phyloP scores from a whole-genome alignment of 2,329 filamentous ascomycete genomes.

The Fusarium mexicanum region DNA sequence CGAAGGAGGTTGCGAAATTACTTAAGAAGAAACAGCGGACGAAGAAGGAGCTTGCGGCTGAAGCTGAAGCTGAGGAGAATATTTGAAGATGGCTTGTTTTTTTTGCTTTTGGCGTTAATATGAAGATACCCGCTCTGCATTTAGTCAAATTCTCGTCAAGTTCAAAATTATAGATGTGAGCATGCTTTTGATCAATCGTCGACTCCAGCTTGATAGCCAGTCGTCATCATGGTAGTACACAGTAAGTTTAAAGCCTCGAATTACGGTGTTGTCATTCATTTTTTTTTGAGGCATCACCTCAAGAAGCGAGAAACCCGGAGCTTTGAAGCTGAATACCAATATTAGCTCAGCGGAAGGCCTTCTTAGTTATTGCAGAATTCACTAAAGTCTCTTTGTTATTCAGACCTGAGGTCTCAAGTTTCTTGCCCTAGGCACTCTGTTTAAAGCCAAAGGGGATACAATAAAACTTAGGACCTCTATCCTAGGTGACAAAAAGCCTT shows the following conservation, averaged over 20 bases:
- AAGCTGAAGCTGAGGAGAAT: constrained; percentile 11
- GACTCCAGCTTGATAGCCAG: background rate
- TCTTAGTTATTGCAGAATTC: background rate
- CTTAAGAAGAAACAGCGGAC: constrained; percentile 61
- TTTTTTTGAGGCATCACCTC: background rate
- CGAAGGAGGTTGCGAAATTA: constrained; percentile 75
- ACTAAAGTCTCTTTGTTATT: background rate
- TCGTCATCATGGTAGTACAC: background rate
- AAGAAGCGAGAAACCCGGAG: background rate
- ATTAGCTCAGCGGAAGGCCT: fast-evolving
- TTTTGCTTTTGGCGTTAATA: constrained; percentile 17
- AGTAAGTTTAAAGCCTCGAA: background rate
- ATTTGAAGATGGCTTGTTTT: background rate
- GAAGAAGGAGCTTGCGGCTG: constrained; percentile 39
- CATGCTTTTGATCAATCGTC: background rate
- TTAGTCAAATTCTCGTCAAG: background rate
- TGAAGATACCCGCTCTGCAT: constrained; percentile 26
- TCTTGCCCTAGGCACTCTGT: background rate
- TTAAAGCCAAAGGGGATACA: too few relatives aligned
- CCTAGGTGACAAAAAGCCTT: too few relatives aligned
- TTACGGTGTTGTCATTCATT: background rate
- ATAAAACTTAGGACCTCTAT: too few relatives aligned
- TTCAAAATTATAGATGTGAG: background rate
- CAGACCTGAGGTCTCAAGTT: background rate
- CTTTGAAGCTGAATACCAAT: background rate